Percentiles rank a stretch among this genome's conserved stretches.
Conservation (phyloP, 495 filamentous ascomycete species). For the Xylaria palmicola region DNA sequence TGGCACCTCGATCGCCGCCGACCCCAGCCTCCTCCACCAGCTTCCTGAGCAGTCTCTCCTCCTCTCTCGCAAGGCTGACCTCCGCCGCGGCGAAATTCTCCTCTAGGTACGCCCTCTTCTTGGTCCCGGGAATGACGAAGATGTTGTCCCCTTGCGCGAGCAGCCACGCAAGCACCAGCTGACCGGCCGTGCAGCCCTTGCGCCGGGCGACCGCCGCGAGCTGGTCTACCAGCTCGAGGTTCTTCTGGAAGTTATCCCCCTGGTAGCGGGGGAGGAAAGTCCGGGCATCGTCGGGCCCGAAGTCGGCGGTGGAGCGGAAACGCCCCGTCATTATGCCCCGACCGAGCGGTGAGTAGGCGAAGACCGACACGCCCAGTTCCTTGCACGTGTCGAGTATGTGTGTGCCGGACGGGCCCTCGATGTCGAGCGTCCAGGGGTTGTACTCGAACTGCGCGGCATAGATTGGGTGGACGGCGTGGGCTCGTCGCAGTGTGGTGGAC, state of each 20-base stretch:
- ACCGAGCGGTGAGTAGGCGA: conserved; percentile 50
- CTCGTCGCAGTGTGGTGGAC: conserved; percentile 40
- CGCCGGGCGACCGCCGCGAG: conserved; percentile 45
- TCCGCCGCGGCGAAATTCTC: conserved; percentile 53
- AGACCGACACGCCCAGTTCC: conserved; percentile 48
- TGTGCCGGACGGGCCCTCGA: conserved; percentile 37
- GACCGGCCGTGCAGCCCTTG: conserved; percentile 47
- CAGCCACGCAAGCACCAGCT: conserved; percentile 58
- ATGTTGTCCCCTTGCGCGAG: conserved; percentile 57
- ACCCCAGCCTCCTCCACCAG: conserved; percentile 35
- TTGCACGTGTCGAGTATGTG: conserved; percentile 41
- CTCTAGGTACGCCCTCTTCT: conserved; percentile 54
- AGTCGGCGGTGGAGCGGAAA: conserved; percentile 32
- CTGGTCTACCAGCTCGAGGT: conserved; percentile 50
- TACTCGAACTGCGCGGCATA: conserved; percentile 50
- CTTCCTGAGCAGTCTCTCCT: conserved; percentile 44
- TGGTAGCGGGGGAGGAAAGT: conserved; percentile 41
- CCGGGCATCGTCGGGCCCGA: conserved; percentile 43
- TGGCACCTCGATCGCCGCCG: conserved; percentile 26
- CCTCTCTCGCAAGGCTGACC: conserved; percentile 43
- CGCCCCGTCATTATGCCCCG: conserved; percentile 48
- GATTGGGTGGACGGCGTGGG: conserved; percentile 35
- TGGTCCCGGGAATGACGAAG: conserved; percentile 58
- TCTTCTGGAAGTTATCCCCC: conserved; percentile 56
- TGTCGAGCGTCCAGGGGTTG: conserved; percentile 42